Evolutionary conservation across 257 asterid genomes (phyloP).

Genomic region (Linaria vulgaris): DNA sequence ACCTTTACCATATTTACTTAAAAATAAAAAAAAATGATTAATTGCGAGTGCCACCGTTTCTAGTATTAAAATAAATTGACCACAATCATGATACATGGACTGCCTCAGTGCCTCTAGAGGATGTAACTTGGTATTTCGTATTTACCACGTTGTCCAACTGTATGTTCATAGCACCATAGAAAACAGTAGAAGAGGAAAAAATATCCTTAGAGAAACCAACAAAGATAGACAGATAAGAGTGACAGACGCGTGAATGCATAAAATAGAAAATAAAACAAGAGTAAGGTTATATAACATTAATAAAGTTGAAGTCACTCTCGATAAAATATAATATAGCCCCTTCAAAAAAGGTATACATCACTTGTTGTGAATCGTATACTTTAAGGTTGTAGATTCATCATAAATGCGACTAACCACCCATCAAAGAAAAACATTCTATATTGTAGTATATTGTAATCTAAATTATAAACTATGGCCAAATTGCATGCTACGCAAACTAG

Average conservation of each 20-base stretch:
- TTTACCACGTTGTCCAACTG: neutral
- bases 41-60: too few relatives aligned
- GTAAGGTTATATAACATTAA: neutral
- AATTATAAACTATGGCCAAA: neutral
- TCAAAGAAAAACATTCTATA: neutral
- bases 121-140: neutral
- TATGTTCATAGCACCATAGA: neutral
- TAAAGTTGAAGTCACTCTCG: neutral
- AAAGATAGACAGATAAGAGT: neutral
- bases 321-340: neutral
- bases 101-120: too few relatives aligned
- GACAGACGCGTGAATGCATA: neutral
- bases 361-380: neutral
- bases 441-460: neutral
- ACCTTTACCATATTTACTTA: too few relatives aligned
- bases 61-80: too few relatives aligned
- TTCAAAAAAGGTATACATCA: neutral
- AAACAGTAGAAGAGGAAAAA: neutral
- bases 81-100: too few relatives aligned
- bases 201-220: constrained; percentile 7
- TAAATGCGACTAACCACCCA: neutral
- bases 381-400: neutral
- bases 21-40: too few relatives aligned
- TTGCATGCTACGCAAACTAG: neutral
- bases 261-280: neutral